Conservation (phyloP, 345 rosid genomes). For the Rhizophora mangle region DNA sequence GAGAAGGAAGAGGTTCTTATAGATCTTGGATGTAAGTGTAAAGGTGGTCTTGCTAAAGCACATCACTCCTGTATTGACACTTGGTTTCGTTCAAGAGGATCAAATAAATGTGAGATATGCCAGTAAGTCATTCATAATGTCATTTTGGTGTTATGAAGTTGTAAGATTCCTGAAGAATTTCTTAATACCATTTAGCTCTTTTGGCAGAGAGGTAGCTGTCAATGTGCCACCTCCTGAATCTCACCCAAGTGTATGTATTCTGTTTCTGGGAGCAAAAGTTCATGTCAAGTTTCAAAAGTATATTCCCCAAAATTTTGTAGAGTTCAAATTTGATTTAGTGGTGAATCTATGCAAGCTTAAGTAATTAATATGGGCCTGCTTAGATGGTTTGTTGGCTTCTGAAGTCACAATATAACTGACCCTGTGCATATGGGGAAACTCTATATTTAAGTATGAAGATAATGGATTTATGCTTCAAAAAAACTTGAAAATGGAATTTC, state of each 20-base stretch:
- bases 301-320: too few species aligned
- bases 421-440: not conserved
- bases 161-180: not conserved
- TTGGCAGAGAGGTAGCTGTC: constrained; percentile 58
- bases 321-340: not conserved
- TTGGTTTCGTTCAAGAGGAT: constrained; percentile 84
- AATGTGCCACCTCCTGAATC: constrained; percentile 73
- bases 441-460: too few species aligned
- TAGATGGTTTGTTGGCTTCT: not conserved
- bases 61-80: constrained; percentile 81
- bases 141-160: not conserved
- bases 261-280: constrained; percentile 7
- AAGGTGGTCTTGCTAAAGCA: constrained; percentile 76
- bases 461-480: not conserved
- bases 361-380: not conserved
- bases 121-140: constrained; percentile 48
- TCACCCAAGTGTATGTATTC: constrained; percentile 58
- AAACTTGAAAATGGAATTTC: not conserved
- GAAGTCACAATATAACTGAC: not conserved
- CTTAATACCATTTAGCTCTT: constrained; percentile 9
- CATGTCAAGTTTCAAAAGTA: not conserved
- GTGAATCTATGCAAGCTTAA: constrained; percentile 3
- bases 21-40: constrained; percentile 82
- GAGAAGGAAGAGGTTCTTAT: constrained; percentile 79
- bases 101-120: constrained; percentile 91